phyloP scores from a whole-genome alignment of 805 yeast genomes.

The Candida arabinofermentans region DNA sequence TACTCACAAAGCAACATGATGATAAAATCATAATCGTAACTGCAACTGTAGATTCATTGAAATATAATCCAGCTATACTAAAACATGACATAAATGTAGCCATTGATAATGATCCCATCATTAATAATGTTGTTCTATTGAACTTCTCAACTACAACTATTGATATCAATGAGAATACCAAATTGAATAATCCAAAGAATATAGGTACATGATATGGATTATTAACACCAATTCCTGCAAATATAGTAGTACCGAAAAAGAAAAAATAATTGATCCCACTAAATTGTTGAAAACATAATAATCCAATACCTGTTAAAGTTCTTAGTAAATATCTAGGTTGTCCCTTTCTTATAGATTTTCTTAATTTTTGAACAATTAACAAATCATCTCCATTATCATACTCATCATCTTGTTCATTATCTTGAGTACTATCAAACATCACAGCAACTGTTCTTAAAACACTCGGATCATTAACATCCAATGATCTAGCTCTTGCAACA shows the following conservation, averaged over 20 bases:
- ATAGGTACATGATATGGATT: slow-evolving; percentile 57
- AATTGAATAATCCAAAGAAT: slow-evolving; percentile 50
- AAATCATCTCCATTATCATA: not conserved
- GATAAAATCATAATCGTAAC: slow-evolving; percentile 52
- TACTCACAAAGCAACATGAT: slow-evolving; percentile 53
- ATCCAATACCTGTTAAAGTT: slow-evolving; percentile 26
- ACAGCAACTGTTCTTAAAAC: slow-evolving; percentile 17
- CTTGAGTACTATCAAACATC: slow-evolving; percentile 17
- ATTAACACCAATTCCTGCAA: slow-evolving; percentile 44
- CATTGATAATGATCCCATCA: slow-evolving; percentile 48
- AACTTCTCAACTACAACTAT: slow-evolving; percentile 43
- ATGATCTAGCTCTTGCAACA: slow-evolving; percentile 14
- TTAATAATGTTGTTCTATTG: slow-evolving; percentile 44
- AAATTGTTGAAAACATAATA: slow-evolving; percentile 41
- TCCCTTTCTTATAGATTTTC: slow-evolving; percentile 21
- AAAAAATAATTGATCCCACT: slow-evolving; percentile 67
- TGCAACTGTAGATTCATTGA: slow-evolving; percentile 28
- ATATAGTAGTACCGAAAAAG: slow-evolving; percentile 61
- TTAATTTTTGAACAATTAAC: not conserved
- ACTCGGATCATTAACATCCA: slow-evolving; percentile 18
- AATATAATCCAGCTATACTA: slow-evolving; percentile 50
- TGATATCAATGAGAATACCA: slow-evolving; percentile 47
- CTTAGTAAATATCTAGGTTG: slow-evolving; percentile 28
- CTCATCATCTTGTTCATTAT: not conserved
- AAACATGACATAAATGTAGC: slow-evolving; percentile 50